Conservation (phyloP, 345 rosid species). For the Toxicodendron radicans region DNA sequence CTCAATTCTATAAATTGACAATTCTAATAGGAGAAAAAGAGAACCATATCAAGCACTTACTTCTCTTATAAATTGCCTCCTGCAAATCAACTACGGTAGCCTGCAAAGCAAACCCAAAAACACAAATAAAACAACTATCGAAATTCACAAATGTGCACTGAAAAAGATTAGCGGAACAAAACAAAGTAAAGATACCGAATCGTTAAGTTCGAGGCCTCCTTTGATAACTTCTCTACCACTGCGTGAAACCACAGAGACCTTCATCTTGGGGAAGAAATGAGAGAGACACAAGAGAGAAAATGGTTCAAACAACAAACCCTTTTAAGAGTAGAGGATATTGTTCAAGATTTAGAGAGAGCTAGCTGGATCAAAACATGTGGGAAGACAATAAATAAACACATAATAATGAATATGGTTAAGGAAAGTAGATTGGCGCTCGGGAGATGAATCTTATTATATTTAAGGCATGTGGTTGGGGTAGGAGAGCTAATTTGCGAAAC, state of each 20-base stretch:
- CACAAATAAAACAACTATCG: slow-evolving; percentile 8
- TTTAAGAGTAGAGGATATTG: not conserved
- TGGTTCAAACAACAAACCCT: slow-evolving; percentile 18
- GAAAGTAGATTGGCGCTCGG: not conserved
- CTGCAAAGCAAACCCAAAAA: slow-evolving; percentile 39
- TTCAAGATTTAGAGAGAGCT: not conserved
- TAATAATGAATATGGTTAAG: not conserved
- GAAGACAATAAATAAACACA: too few species aligned
- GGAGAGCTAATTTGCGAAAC: slow-evolving; percentile 22
- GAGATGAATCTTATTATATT: not conserved
- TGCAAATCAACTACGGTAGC: slow-evolving; percentile 94
- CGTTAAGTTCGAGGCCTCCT: slow-evolving; percentile 72
- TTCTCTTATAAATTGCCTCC: slow-evolving; percentile 79
- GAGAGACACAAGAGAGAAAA: slow-evolving; percentile 37
- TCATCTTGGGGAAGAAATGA: slow-evolving; percentile 49
- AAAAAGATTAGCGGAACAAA: not conserved
- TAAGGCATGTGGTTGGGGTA: slow-evolving; percentile 28
- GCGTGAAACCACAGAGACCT: slow-evolving; percentile 76
- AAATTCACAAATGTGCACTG: not conserved
- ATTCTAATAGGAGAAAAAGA: not conserved
- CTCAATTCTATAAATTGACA: not conserved
- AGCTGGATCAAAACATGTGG: too few species aligned
- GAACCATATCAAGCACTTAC: slow-evolving; percentile 36
- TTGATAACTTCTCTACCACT: slow-evolving; percentile 83
- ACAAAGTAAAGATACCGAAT: slow-evolving; percentile 48